Evolutionary conservation across 2,329 filamentous ascomycete genomes (phyloP).

Genomic region (Colletotrichum sp.): DNA sequence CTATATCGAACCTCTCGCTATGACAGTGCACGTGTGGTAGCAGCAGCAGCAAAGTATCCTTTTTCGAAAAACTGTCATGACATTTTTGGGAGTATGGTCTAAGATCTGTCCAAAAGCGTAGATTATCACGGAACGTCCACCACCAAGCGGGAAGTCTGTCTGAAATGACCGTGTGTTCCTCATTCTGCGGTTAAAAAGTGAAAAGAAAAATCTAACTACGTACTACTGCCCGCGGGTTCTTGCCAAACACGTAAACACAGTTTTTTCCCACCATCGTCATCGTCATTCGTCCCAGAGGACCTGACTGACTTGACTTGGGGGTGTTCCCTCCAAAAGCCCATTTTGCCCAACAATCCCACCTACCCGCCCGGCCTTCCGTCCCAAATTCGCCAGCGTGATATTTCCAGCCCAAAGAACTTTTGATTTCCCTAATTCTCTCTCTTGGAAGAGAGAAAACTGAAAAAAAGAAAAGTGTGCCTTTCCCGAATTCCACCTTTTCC

Average conservation of each 20-base stretch:
- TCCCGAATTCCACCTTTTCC: slow-evolving; percentile 13
- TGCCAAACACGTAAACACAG: background rate
- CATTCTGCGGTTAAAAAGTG: background rate
- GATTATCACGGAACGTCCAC: background rate
- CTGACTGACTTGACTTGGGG: background rate
- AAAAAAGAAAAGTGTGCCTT: background rate
- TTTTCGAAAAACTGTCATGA: background rate
- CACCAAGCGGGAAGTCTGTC: background rate
- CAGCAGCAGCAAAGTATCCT: too few species aligned
- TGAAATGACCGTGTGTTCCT: slow-evolving; percentile 13
- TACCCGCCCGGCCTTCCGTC: background rate
- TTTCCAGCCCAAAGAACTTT: background rate
- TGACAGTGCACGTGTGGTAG: background rate
- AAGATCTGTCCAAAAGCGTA: background rate
- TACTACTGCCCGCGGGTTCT: background rate
- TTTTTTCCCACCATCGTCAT: background rate
- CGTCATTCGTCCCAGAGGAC: background rate
- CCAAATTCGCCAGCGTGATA: background rate
- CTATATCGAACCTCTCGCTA: background rate
- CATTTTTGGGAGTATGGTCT: background rate
- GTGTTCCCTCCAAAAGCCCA: background rate
- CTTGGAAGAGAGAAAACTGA: background rate
- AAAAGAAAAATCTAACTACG: slow-evolving; percentile 6
- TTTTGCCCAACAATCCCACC: background rate
- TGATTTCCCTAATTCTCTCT: background rate